Percentiles rank a stretch among this genome's conserved stretches.
Evolutionary conservation across 2,329 filamentous ascomycete species (phyloP).

Genomic region (Ilyonectria destructans): DNA sequence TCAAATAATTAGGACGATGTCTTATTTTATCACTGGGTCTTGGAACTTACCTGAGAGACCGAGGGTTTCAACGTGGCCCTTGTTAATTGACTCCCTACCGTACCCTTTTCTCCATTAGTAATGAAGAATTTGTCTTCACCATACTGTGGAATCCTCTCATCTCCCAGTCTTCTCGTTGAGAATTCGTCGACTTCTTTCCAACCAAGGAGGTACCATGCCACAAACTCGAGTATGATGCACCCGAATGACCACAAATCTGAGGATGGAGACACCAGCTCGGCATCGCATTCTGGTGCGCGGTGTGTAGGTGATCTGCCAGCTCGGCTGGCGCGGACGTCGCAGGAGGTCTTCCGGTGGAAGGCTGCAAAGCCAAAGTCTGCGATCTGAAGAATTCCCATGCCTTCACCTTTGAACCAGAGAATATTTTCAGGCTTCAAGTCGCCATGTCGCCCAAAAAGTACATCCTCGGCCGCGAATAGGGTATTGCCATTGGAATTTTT

Average conservation of each 20-base stretch:
- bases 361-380: constrained; percentile 29
- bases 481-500: background rate
- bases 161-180: background rate
- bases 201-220: constrained; percentile 32
- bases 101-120: no score
- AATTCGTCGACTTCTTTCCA: background rate
- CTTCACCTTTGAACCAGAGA: constrained; percentile 22
- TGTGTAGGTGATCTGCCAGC: constrained; percentile 23
- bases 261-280: constrained; percentile 14
- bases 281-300: constrained; percentile 34
- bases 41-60: background rate
- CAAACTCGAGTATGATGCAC: constrained; percentile 35
- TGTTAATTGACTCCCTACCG: no score
- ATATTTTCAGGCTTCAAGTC: constrained; percentile 39
- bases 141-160: background rate
- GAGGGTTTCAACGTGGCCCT: background rate
- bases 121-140: background rate
- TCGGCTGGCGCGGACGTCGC: constrained; percentile 13
- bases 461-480: background rate
- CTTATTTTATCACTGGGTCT: background rate
- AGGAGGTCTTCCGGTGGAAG: constrained; percentile 18
- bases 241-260: constrained; percentile 42
- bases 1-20: background rate
- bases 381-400: constrained; percentile 25
- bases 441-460: constrained; percentile 32